phyloP scores from a whole-genome alignment of 257 asterid genomes.

The Solanum neorickii region DNA sequence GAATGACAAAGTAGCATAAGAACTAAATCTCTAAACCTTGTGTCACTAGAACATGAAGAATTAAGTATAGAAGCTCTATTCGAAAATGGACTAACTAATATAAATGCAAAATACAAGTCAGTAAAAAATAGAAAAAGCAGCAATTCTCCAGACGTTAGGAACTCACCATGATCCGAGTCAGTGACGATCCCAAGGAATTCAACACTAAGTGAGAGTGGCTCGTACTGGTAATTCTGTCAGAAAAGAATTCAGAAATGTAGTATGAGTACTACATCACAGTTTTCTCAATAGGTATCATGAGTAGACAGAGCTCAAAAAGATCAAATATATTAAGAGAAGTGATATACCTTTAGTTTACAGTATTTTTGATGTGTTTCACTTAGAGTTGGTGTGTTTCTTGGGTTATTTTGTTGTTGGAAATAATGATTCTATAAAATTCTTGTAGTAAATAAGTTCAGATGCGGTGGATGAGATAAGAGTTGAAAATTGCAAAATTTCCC shows the following conservation, averaged over 20 bases:
- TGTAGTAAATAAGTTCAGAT: too few species aligned
- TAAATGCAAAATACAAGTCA: neutral
- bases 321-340: too few species aligned
- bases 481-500: too few species aligned
- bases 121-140: too few species aligned
- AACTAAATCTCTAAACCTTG: neutral
- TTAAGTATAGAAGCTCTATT: neutral
- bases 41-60: neutral
- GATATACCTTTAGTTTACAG: too few species aligned
- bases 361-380: too few species aligned
- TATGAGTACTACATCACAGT: too few species aligned
- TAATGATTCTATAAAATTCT: too few species aligned
- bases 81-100: neutral
- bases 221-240: accelerated
- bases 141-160: neutral
- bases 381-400: too few species aligned
- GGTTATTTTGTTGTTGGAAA: too few species aligned
- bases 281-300: neutral
- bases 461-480: too few species aligned
- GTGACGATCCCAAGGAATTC: neutral
- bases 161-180: neutral
- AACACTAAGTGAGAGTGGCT: neutral
- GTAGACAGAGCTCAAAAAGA: too few species aligned
- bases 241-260: neutral
- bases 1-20: neutral